phyloP scores from a whole-genome alignment of 495 filamentous ascomycete genomes.

The Neurospora tetraspora region DNA sequence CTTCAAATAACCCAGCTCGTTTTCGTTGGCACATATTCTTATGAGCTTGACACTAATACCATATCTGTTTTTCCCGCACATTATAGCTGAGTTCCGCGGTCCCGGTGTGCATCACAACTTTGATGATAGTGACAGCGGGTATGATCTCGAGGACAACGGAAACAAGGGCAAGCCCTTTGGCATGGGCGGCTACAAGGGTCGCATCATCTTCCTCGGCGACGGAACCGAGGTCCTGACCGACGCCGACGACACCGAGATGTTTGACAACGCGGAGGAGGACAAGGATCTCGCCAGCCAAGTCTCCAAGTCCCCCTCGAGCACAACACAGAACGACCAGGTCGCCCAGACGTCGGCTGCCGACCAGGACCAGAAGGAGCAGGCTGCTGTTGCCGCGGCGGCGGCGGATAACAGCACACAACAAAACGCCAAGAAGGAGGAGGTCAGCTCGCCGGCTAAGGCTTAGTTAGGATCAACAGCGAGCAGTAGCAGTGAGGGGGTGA shows the following conservation, averaged over 20 bases:
- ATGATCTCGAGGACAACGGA: constrained; percentile 58
- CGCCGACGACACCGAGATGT: constrained; percentile 82
- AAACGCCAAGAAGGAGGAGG: background rate
- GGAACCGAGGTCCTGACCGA: constrained; percentile 82
- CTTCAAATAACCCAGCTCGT: background rate
- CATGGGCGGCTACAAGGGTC: constrained; percentile 55
- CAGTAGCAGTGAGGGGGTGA: background rate
- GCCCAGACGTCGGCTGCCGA: background rate
- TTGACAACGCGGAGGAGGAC: constrained; percentile 80
- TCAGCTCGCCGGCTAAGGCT: background rate
- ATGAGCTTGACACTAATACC: constrained; percentile 17
- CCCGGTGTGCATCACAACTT: constrained; percentile 83
- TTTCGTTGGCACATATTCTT: background rate
- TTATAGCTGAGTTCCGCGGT: constrained; percentile 86
- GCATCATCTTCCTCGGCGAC: constrained; percentile 90
- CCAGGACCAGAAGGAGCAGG: constrained; percentile 2
- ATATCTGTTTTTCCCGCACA: constrained; percentile 9
- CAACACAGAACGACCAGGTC: background rate
- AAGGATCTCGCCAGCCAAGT: constrained; percentile 57
- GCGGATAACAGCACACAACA: background rate
- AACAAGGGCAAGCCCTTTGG: constrained; percentile 33
- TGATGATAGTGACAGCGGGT: constrained; percentile 87
- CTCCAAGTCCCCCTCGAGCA: constrained; percentile 25
- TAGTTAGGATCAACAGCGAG: background rate
- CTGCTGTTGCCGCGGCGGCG: background rate